These are phyloP conservation scores for Artemisia annua DNA, from an alignment of 129 eudicot species.

Conservation along the genomic window DNA sequence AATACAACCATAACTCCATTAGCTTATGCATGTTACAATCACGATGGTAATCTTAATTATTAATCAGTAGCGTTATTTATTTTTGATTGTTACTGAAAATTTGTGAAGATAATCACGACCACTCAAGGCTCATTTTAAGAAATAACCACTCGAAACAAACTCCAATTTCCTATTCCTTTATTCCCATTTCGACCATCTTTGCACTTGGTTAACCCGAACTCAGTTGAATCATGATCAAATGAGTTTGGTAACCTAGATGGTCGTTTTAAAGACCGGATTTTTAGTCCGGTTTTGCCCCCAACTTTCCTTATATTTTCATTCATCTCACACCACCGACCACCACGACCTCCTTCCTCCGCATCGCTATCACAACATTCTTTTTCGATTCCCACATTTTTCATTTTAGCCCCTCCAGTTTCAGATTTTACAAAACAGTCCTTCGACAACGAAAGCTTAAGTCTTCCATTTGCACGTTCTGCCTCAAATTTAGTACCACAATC, in stretches of 20 bases:
- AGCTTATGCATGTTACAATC: not conserved
- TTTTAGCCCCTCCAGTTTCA: constrained; percentile 21
- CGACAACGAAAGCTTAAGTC: constrained; percentile 56
- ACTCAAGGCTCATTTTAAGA: constrained; percentile 30
- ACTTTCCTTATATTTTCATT: constrained; percentile 29
- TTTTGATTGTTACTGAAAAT: not conserved
- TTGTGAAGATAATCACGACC: not conserved
- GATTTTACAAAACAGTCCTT: constrained; percentile 23
- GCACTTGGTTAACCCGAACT: constrained; percentile 47
- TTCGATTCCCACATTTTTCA: constrained; percentile 19
- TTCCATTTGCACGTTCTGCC: constrained; percentile 67
- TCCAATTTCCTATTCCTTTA: constrained; percentile 56
- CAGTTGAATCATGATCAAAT: not conserved
- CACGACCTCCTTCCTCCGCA: constrained; percentile 25
- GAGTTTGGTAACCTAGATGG: not conserved
- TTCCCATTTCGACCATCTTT: constrained; percentile 46
- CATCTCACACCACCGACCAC: constrained; percentile 25
- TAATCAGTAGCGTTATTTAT: constrained; percentile 2
- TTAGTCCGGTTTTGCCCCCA: constrained; percentile 28
- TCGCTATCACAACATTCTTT: constrained; percentile 28
- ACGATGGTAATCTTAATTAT: not conserved
- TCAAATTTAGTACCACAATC: constrained; percentile 43
- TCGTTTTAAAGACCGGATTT: constrained; percentile 9
- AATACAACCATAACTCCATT: not conserved
- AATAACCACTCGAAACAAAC: constrained; percentile 56